A percentile compares a stretch with the other conserved stretches of the same genome.
These are phyloP conservation scores for Fagus crenata DNA, from an alignment of 306 rosid species.

Conservation along the genomic window DNA sequence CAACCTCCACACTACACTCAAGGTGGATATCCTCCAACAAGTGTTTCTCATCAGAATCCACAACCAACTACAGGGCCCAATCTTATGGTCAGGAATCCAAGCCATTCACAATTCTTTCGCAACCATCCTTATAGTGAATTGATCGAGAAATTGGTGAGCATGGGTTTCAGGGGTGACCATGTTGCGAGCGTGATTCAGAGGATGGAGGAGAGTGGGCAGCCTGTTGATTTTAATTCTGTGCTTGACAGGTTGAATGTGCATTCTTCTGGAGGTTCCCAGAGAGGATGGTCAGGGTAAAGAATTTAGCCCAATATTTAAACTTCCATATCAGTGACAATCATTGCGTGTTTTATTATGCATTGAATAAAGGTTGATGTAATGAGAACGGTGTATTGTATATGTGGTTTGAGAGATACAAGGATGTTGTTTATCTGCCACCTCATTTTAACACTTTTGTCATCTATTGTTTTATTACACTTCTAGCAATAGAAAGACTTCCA, in stretches of 20 bases:
- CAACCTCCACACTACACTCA: slow-evolving; percentile 68
- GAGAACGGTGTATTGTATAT: slow-evolving; percentile 41
- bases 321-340: slow-evolving; percentile 35
- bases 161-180: slow-evolving; percentile 90
- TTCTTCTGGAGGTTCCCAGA: slow-evolving; percentile 65
- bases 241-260: slow-evolving; percentile 82
- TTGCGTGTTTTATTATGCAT: slow-evolving; percentile 93
- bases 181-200: slow-evolving; percentile 79
- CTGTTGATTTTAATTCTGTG: slow-evolving; percentile 81
- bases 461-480: neutral
- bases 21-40: slow-evolving; percentile 70
- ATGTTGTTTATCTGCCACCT: slow-evolving; percentile 27
- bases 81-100: slow-evolving; percentile 58
- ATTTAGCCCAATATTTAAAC: slow-evolving; percentile 6
- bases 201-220: slow-evolving; percentile 93
- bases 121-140: slow-evolving; percentile 78
- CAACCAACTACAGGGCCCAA: slow-evolving; percentile 40
- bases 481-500: neutral
- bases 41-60: slow-evolving; percentile 64
- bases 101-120: slow-evolving; percentile 55
- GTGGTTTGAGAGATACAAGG: slow-evolving; percentile 26
- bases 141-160: slow-evolving; percentile 73
- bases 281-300: slow-evolving; percentile 75
- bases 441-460: slow-evolving; percentile 9
- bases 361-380: slow-evolving; percentile 61